Conservation (phyloP, 2,329 filamentous ascomycete species). For the Arthrobotrys sinensis region DNA sequence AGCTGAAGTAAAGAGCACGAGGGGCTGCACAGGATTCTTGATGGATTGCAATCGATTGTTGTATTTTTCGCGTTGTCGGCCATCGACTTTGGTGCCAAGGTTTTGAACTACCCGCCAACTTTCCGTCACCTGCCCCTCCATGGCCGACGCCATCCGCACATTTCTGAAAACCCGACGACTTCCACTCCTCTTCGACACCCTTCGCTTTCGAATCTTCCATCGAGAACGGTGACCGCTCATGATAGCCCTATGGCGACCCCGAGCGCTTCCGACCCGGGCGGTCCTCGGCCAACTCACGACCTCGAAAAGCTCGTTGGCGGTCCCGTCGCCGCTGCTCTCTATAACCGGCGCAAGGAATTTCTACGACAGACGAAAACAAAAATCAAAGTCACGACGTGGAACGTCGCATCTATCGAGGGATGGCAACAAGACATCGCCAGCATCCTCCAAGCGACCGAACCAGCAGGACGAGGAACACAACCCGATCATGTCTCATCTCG, state of each 20-base stretch:
- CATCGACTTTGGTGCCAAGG: neutral
- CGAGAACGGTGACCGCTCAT: constrained; percentile 23
- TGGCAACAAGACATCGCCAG: constrained; percentile 28
- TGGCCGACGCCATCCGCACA: neutral
- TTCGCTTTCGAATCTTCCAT: neutral
- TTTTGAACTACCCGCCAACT: neutral
- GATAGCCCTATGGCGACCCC: constrained; percentile 46
- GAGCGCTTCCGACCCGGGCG: constrained; percentile 52
- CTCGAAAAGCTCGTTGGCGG: constrained; percentile 58
- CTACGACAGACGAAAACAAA: constrained; percentile 59
- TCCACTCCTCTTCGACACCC: neutral
- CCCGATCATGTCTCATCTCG: neutral
- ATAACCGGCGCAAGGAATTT: constrained; percentile 42
- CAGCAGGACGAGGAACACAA: neutral
- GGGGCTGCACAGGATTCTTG: too few relatives aligned
- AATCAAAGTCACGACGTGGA: constrained; percentile 94
- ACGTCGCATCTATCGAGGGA: constrained; percentile 78
- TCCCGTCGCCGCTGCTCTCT: constrained; percentile 55
- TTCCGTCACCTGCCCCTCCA: constrained; percentile 3
- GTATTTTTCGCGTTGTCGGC: constrained; percentile 2
- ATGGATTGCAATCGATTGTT: too few relatives aligned
- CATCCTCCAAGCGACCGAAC: constrained; percentile 24
- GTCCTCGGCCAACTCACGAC: constrained; percentile 32
- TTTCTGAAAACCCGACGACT: neutral
- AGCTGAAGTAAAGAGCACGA: too few relatives aligned